Conservation (phyloP, 2,329 filamentous ascomycete genomes). For the Paracamarosporium sp. region DNA sequence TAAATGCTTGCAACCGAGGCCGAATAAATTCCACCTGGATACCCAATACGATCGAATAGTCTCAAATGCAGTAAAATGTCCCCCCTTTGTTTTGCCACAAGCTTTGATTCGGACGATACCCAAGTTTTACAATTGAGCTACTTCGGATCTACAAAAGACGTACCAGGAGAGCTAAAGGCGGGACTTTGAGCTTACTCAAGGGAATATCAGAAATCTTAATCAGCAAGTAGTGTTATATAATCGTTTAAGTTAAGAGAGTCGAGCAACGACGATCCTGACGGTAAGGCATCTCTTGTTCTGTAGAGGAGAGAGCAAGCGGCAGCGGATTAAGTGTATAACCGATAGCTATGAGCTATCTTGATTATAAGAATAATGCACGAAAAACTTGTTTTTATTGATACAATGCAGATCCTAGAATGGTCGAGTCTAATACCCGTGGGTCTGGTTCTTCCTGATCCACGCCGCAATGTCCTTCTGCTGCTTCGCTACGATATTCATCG, state of each 20-base stretch:
- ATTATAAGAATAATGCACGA: too few species aligned
- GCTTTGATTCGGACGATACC: background rate
- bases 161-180: background rate
- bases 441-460: slow-evolving; percentile 31
- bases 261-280: too few species aligned
- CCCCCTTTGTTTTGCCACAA: background rate
- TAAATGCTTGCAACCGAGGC: background rate
- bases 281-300: too few species aligned
- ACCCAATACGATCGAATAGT: background rate
- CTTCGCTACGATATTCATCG: slow-evolving; percentile 44
- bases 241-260: background rate
- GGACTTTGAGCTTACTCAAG: background rate
- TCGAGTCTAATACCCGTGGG: background rate
- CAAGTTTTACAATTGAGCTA: background rate
- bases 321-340: too few species aligned
- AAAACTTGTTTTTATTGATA: too few species aligned
- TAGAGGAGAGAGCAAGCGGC: too few species aligned
- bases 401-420: background rate
- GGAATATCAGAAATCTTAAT: background rate
- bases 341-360: too few species aligned
- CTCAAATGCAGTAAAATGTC: background rate
- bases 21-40: background rate
- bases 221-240: background rate
- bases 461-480: slow-evolving; percentile 40
- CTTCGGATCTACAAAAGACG: background rate